A percentile compares a stretch with the other conserved stretches of the same genome.
phyloP scores from a whole-genome alignment of 1,139 yeast genomes.

The Nadsonia starkeyi-henricii region DNA sequence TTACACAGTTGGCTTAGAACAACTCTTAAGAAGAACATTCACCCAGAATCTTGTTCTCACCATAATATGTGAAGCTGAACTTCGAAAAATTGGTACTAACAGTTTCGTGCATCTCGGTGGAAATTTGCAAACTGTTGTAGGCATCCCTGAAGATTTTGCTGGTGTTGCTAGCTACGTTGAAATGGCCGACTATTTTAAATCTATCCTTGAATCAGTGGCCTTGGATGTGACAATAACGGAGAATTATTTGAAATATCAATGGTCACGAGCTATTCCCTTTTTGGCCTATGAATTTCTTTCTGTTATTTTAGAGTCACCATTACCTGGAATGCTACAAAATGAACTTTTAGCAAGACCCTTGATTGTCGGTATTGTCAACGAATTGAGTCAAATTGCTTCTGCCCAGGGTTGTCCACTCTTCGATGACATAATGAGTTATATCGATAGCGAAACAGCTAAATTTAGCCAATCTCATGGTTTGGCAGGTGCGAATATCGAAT shows the following conservation, averaged over 20 bases:
- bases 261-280: constrained; percentile 72
- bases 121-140: constrained; percentile 9
- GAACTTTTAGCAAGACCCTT: constrained; percentile 78
- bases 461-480: neutral
- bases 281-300: constrained; percentile 67
- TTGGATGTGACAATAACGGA: constrained; percentile 12
- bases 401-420: constrained; percentile 49
- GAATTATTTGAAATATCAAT: constrained; percentile 58
- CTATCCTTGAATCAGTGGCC: constrained; percentile 12
- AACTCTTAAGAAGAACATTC: constrained; percentile 1
- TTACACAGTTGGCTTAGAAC: constrained; percentile 5
- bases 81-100: constrained; percentile 6
- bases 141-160: constrained; percentile 3
- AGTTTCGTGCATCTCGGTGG: constrained; percentile 8
- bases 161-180: neutral
- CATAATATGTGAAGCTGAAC: constrained; percentile 7
- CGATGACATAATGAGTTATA: constrained; percentile 15
- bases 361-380: constrained; percentile 63
- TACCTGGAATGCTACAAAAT: constrained; percentile 40
- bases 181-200: neutral
- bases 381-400: constrained; percentile 57
- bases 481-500: constrained; percentile 6
- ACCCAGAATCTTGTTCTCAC: constrained; percentile 4
- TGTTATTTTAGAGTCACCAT: constrained; percentile 55
- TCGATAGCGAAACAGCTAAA: constrained; percentile 7